A percentile compares a stretch with the other conserved stretches of the same genome.
phyloP scores from a whole-genome alignment of 306 rosid species.

The Neltuma alba region DNA sequence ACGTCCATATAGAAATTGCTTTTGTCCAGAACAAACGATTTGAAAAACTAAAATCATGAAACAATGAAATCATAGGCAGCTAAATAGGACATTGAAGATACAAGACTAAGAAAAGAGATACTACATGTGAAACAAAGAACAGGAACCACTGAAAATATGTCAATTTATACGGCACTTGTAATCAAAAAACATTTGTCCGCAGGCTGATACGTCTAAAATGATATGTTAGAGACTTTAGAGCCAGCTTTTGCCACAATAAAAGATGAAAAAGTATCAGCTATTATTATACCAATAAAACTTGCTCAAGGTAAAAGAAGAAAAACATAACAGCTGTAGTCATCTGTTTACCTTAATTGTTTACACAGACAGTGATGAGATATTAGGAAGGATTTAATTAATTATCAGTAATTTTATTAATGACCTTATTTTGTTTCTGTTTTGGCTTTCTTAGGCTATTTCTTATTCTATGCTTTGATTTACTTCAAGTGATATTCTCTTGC shows the following conservation, averaged over 20 bases:
- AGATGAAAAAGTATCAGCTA: background rate
- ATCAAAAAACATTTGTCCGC: slow-evolving; percentile 8
- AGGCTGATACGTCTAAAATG: slow-evolving; percentile 4
- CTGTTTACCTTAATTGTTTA: background rate
- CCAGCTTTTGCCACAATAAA: background rate
- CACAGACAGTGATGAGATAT: background rate
- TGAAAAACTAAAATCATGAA: slow-evolving; percentile 62
- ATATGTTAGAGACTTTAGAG: background rate
- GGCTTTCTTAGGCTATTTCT: background rate
- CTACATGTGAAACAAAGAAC: slow-evolving; percentile 1
- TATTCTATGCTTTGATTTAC: background rate
- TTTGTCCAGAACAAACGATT: slow-evolving; percentile 82
- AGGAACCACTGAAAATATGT: background rate
- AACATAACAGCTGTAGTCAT: background rate
- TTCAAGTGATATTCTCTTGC: background rate
- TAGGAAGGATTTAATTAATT: background rate
- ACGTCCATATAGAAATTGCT: slow-evolving; percentile 84
- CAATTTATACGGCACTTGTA: slow-evolving; percentile 13
- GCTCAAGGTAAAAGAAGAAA: background rate
- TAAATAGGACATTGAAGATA: slow-evolving; percentile 25
- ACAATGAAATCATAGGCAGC: slow-evolving; percentile 4
- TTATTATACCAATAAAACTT: background rate
- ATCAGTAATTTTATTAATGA: background rate
- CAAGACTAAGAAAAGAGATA: slow-evolving; percentile 13
- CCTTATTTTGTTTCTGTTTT: background rate